Conservation (phyloP, 2,329 filamentous ascomycete species). For the Cladosporium sphaerospermum region DNA sequence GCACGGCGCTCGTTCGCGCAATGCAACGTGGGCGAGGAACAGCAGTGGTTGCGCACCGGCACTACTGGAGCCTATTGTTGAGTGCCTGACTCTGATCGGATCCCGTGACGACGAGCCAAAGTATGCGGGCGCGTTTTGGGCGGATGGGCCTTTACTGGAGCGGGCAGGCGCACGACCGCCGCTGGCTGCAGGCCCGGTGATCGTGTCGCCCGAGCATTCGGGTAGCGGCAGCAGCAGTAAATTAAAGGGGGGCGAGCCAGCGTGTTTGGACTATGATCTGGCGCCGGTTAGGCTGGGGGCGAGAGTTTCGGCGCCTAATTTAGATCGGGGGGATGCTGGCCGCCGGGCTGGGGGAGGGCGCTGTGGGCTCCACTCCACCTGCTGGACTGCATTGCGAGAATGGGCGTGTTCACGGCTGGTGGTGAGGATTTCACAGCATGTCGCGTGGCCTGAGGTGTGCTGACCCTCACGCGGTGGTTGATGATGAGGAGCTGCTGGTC, state of each 20-base stretch:
- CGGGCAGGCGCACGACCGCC: neutral
- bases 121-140: neutral
- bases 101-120: constrained; percentile 4
- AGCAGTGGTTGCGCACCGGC: too few relatives aligned
- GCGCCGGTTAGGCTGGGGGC: neutral
- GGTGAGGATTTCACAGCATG: neutral
- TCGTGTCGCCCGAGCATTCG: neutral
- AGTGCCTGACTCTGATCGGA: neutral
- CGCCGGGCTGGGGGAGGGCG: constrained; percentile 1
- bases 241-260: constrained; percentile 2
- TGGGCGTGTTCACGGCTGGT: too few relatives aligned
- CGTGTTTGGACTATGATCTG: neutral
- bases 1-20: too few relatives aligned
- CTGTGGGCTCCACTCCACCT: neutral
- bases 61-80: too few relatives aligned
- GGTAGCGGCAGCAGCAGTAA: constrained; percentile 6
- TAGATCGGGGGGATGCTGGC: neutral
- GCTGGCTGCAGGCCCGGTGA: neutral
- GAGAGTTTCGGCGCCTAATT: constrained; percentile 7
- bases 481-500: too few relatives aligned
- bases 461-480: neutral
- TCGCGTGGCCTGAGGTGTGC: neutral
- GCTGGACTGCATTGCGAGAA: neutral
- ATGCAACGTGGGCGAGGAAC: too few relatives aligned
- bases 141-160: neutral